Conservation (phyloP, 192 early-diverging fungal genomes). For the Coemansia sp. region DNA sequence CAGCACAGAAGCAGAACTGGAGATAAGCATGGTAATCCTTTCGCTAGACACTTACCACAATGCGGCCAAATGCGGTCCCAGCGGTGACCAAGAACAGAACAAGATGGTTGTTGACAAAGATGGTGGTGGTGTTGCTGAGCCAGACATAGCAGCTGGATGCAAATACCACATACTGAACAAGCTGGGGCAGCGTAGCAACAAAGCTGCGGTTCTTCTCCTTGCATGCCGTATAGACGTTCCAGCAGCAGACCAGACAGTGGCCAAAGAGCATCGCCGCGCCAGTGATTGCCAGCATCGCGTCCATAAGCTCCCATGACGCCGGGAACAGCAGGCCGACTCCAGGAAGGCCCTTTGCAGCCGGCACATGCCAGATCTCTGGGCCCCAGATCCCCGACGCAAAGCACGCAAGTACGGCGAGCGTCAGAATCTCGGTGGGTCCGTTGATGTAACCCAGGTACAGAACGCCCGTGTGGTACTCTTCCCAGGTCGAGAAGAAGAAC, state of each 20-base stretch:
- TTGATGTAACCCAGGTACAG: constrained; percentile 83
- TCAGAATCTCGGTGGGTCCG: constrained; percentile 84
- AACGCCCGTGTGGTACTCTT: constrained; percentile 86
- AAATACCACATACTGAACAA: constrained; percentile 67
- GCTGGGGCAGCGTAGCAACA: constrained; percentile 60
- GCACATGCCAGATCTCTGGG: constrained; percentile 52
- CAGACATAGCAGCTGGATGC: constrained; percentile 65
- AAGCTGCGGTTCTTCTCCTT: constrained; percentile 65
- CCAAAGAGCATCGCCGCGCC: constrained; percentile 39
- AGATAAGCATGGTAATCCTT: neutral
- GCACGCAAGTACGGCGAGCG: constrained; percentile 66
- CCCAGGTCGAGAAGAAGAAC: constrained; percentile 88
- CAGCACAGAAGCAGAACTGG: neutral
- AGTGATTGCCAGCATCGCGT: constrained; percentile 37
- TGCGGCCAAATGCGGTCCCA: constrained; percentile 83
- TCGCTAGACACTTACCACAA: constrained; percentile 57
- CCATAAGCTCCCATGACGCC: constrained; percentile 39
- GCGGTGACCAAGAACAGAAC: constrained; percentile 72
- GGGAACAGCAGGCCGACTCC: constrained; percentile 47
- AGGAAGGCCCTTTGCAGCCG: constrained; percentile 41
- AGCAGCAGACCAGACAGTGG: constrained; percentile 47
- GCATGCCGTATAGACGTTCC: constrained; percentile 53
- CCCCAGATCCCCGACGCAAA: constrained; percentile 69
- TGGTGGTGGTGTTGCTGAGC: constrained; percentile 71
- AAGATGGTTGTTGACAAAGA: constrained; percentile 68